Evolutionary conservation across 1,139 yeast genomes (phyloP).

Genomic region (Candida smagusa): DNA sequence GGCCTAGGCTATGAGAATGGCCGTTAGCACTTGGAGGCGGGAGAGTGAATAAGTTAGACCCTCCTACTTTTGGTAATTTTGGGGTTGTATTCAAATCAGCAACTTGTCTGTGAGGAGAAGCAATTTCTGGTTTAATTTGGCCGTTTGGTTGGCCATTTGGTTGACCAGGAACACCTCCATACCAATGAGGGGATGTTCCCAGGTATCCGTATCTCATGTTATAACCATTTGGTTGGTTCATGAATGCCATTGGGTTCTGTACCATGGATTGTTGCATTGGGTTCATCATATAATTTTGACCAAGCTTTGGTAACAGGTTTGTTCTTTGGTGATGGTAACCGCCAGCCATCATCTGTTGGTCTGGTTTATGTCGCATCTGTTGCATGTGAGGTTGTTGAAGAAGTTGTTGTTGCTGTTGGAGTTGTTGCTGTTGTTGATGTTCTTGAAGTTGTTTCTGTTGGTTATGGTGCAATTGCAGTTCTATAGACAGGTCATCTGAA

Average conservation of each 20-base stretch:
- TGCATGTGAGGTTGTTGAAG: constrained; percentile 8
- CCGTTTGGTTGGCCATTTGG: constrained; percentile 9
- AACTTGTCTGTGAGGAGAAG: constrained; percentile 35
- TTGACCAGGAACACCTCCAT: constrained; percentile 13
- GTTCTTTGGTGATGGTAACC: constrained; percentile 13
- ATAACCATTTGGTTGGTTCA: constrained; percentile 10
- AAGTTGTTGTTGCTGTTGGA: constrained; percentile 12
- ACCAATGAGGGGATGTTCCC: constrained; percentile 12
- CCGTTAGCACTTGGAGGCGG: constrained; percentile 27
- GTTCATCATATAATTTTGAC: constrained; percentile 10
- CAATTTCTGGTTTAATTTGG: constrained; percentile 10
- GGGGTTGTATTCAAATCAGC: constrained; percentile 25
- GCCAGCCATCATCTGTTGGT: constrained; percentile 6
- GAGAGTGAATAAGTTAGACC: constrained; percentile 27
- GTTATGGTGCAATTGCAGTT: constrained; percentile 16
- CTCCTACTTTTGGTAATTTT: constrained; percentile 34
- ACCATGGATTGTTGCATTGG: constrained; percentile 10
- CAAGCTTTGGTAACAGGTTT: constrained; percentile 19
- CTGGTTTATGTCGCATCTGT: constrained; percentile 1
- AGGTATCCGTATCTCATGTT: constrained; percentile 11
- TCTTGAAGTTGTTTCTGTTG: constrained; percentile 15
- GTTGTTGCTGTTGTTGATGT: constrained; percentile 13
- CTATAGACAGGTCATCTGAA: constrained; percentile 20
- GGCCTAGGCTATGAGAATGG: constrained; percentile 11
- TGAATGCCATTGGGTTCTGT: constrained; percentile 14